phyloP scores from a whole-genome alignment of 495 filamentous ascomycete genomes.

The Hypoxylon cercidicola region DNA sequence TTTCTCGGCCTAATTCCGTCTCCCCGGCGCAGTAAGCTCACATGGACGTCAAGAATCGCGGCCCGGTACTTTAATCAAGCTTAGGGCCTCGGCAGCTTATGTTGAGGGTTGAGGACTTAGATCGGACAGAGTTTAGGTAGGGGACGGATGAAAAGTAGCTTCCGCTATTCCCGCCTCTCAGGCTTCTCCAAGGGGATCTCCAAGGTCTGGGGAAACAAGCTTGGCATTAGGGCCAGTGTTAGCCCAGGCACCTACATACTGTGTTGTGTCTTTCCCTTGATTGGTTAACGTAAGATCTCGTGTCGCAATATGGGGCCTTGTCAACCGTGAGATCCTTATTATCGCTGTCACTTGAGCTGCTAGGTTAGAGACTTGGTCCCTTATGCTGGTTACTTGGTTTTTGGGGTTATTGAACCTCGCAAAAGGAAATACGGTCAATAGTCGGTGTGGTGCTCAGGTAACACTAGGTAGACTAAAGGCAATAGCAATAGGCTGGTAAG shows the following conservation, averaged over 20 bases:
- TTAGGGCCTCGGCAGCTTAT: constrained; percentile 31
- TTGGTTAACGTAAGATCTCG: constrained; percentile 36
- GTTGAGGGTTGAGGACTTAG: constrained; percentile 5
- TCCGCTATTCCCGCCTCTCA: constrained; percentile 31
- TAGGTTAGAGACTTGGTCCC: constrained; percentile 25
- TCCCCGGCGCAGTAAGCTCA: constrained; percentile 29
- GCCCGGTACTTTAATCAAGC: constrained; percentile 17
- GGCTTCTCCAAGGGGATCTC: constrained; percentile 28
- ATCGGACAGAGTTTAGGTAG: constrained; percentile 13
- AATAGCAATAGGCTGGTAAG: constrained; percentile 19
- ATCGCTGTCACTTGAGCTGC: constrained; percentile 32
- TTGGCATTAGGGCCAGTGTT: constrained; percentile 32
- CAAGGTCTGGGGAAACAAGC: constrained; percentile 36
- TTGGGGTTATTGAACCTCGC: constrained; percentile 18
- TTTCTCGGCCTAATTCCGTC: constrained; percentile 19
- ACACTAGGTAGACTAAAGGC: constrained; percentile 14
- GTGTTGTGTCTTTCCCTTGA: constrained; percentile 18
- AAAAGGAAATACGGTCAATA: constrained; percentile 30
- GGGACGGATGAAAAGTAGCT: constrained; percentile 27
- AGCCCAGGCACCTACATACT: constrained; percentile 3
- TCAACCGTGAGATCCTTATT: constrained; percentile 23
- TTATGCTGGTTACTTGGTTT: constrained; percentile 20
- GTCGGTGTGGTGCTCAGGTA: constrained; percentile 24
- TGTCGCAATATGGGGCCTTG: constrained; percentile 28
- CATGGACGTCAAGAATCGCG: constrained; percentile 27